Evolutionary conservation across 164 flowering plant genomes (phyloP).

Genomic region (Annona cherimola): DNA sequence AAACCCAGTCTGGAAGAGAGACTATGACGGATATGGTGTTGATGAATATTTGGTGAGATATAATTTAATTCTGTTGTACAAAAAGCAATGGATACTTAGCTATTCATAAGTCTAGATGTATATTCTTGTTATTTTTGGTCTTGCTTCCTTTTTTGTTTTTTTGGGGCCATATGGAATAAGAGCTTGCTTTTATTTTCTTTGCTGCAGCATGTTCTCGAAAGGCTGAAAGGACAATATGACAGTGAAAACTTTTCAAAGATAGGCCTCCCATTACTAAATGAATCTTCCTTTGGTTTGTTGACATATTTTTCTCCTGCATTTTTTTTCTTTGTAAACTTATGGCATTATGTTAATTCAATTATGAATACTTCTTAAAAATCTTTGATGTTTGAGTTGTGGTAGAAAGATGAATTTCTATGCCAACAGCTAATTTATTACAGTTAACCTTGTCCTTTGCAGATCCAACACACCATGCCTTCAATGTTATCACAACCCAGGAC

Average conservation of each 20-base stretch:
- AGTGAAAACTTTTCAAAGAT: slow-evolving; percentile 37
- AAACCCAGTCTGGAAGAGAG: slow-evolving; percentile 79
- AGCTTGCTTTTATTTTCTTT: neutral
- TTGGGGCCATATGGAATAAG: neutral
- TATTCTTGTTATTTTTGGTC: neutral
- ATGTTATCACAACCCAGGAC: slow-evolving; percentile 37
- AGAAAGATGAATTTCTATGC: neutral
- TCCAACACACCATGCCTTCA: slow-evolving; percentile 29
- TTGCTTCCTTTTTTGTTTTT: neutral
- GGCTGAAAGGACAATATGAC: slow-evolving; percentile 32
- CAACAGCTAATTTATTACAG: slow-evolving; percentile 1
- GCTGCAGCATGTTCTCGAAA: slow-evolving; percentile 54
- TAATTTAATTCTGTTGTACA: neutral
- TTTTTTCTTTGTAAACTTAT: neutral
- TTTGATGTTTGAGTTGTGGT: neutral
- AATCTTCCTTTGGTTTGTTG: slow-evolving; percentile 45
- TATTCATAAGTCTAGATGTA: neutral
- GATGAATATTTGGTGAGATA: slow-evolving; percentile 74
- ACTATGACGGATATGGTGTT: slow-evolving; percentile 67
- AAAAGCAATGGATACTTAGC: neutral
- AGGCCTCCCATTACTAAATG: slow-evolving; percentile 51
- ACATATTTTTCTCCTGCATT: slow-evolving; percentile 4
- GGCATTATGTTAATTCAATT: no score
- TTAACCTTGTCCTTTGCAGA: slow-evolving; percentile 20
- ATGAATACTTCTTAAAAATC: neutral